A percentile compares a stretch with the other conserved stretches of the same genome.
Evolutionary conservation across 2,329 filamentous ascomycete species (phyloP).

Genomic region (Apiospora rasikravindrae): DNA sequence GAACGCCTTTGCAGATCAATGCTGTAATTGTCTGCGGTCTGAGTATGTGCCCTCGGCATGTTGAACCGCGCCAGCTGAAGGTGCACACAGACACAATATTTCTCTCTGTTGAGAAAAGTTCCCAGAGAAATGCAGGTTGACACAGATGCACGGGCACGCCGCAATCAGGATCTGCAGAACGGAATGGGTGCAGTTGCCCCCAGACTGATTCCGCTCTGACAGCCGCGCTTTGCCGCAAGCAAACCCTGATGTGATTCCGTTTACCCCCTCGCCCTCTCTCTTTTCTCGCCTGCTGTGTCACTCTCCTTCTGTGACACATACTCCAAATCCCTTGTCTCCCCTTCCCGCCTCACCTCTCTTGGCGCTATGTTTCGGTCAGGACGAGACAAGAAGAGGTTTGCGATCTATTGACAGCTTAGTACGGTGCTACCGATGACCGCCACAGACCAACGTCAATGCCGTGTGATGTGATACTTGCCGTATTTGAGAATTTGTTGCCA

Average conservation of each 20-base stretch:
- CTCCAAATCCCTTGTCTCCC: neutral
- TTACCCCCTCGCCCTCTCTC: neutral
- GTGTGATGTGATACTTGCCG: slow-evolving; percentile 4
- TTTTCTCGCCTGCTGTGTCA: neutral
- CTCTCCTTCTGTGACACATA: neutral
- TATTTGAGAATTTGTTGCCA: neutral
- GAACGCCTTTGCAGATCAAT: neutral
- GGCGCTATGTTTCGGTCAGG: neutral
- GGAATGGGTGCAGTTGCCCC: neutral
- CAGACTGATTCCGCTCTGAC: neutral
- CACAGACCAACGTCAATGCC: neutral
- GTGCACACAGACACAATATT: neutral
- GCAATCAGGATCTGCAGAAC: neutral
- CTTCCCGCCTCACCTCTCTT: neutral
- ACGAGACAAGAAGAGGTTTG: neutral
- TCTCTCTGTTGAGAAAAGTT: neutral
- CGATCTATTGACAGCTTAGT: neutral
- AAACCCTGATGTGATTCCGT: neutral
- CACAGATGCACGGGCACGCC: neutral
- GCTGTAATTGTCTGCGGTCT: neutral
- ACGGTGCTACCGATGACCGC: neutral
- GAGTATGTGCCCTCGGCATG: neutral
- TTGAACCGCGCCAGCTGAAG: neutral
- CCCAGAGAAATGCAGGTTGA: neutral
- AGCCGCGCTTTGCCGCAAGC: slow-evolving; percentile 13